Evolutionary conservation across 2,329 filamentous ascomycete genomes (phyloP).

Genomic region (Fusarium tuaranense): DNA sequence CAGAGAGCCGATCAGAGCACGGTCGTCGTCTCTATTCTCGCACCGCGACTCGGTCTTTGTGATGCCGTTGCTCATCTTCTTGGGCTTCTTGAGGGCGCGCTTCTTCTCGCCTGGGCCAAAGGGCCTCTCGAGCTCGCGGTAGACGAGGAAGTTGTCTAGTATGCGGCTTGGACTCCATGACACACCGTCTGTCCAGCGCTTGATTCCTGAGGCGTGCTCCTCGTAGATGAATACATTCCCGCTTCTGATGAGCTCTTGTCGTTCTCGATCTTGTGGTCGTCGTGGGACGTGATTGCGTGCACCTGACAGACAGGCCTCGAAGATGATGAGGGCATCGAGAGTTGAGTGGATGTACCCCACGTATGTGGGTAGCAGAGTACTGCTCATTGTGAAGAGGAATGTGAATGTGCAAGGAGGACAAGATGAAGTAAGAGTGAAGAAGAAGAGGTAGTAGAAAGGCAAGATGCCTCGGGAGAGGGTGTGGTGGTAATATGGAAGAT

Average conservation of each 20-base stretch:
- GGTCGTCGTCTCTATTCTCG: constrained; percentile 47
- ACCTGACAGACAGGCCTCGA: constrained; percentile 82
- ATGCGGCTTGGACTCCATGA: constrained; percentile 93
- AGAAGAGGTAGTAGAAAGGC: not conserved
- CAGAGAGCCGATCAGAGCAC: constrained; percentile 78
- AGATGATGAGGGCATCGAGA: constrained; percentile 81
- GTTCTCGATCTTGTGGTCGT: constrained; percentile 87
- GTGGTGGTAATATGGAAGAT: not conserved
- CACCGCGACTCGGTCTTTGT: constrained; percentile 46
- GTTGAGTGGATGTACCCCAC: constrained; percentile 76
- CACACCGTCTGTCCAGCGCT: constrained; percentile 92
- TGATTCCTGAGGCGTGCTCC: constrained; percentile 90
- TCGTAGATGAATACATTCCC: constrained; percentile 94
- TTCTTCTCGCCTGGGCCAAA: constrained; percentile 90
- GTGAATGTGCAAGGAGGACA: constrained; percentile 27
- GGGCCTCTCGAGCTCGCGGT: constrained; percentile 82
- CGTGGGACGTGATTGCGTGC: constrained; percentile 80
- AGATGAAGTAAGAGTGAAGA: constrained; percentile 39
- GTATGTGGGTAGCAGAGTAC: constrained; percentile 66
- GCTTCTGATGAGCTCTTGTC: constrained; percentile 80
- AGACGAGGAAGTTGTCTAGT: constrained; percentile 85
- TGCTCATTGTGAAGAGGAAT: constrained; percentile 54
- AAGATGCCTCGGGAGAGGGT: not conserved
- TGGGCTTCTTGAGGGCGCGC: constrained; percentile 79
- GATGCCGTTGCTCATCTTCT: constrained; percentile 51